Base-by-base conservation (phyloP, 208 protist genomes). In the Trypanosomatidae sp. region DNA sequence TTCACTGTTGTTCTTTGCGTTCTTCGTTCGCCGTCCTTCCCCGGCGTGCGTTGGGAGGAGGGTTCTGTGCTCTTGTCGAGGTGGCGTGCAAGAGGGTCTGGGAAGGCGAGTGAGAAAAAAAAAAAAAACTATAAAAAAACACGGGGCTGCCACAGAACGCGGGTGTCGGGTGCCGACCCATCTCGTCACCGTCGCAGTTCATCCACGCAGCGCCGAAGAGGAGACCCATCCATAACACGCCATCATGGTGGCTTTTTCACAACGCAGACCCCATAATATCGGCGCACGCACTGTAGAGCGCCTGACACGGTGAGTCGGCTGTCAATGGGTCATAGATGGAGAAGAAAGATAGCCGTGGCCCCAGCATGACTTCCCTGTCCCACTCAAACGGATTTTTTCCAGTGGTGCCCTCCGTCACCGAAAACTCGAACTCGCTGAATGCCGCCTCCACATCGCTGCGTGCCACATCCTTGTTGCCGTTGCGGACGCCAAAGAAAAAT, bases 331-430 rank as follows among this genome's bases (percentile, higher is more conserved):
- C 44, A 15, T 76, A 66, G 58, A 73, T 56, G n/a, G 55, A 52
- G 28, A 49, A 84, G 28, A 77, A 76, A 6, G 76, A 74, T 65
- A 90, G 69, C 52, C 73, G 80, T 33, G 85, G 85, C 10, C 71
- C 71, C 12, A 62, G 76, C 88, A 92, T 92, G 36, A 66, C 76
- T 43, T 17, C 8, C 43, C 65, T 62, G 55, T 88, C 67, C 46
- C 83, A 77, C 62, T 80, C 77, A 75, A 92, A 92, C 39, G 67
- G 55, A 19, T 77, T 49, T 0, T 25, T 59, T 43, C 50, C 56
- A 1, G 44, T 73, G 7, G 75, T 78, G 47, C 80, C 87, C 15
- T 85, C 74, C 39, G 58, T 25, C 19, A 80, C 66, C 5, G 76
- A 70, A 69, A 72, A 80, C 64, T 68, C 65, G 19, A 73, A 76